Percentiles rank a stretch among this genome's conserved stretches.
phyloP scores from a whole-genome alignment of 73 alveolate species.

The Stentor roeselii region DNA sequence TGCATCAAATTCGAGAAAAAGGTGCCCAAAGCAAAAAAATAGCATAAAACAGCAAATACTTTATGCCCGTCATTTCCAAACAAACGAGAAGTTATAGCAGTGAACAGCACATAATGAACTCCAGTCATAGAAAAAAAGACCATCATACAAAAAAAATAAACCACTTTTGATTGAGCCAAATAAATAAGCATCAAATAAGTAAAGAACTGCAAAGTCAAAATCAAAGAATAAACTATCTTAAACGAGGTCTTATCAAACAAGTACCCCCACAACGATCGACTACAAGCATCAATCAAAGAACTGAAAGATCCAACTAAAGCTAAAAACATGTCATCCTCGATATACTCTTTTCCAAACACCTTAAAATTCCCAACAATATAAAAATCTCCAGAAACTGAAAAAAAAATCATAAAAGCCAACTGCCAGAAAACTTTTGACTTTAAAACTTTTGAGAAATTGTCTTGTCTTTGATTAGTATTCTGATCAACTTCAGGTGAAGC shows the following conservation, averaged over 20 bases:
- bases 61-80: conserved; percentile 50
- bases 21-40: conserved; percentile 29
- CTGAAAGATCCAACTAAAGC: conserved; percentile 66
- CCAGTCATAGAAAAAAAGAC: conserved; percentile 39
- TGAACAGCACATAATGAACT: conserved; percentile 49
- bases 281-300: conserved; percentile 40
- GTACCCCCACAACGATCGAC: conserved; percentile 48
- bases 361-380: conserved; percentile 46
- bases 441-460: no score
- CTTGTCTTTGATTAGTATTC: no score
- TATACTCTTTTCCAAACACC: conserved; percentile 33
- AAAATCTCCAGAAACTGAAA: conserved; percentile 34
- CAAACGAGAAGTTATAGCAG: conserved; percentile 38
- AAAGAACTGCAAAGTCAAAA: conserved; percentile 29
- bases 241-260: conserved; percentile 38
- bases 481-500: no score
- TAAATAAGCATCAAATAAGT: conserved; percentile 23
- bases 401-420: conserved; percentile 30
- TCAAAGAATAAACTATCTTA: conserved; percentile 31
- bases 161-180: conserved; percentile 2
- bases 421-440: conserved; percentile 15
- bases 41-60: conserved; percentile 37
- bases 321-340: conserved; percentile 40
- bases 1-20: neutral
- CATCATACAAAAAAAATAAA: conserved; percentile 45